Evolutionary conservation across 805 yeast species (phyloP).

Genomic region (Metschnikowia similis): DNA sequence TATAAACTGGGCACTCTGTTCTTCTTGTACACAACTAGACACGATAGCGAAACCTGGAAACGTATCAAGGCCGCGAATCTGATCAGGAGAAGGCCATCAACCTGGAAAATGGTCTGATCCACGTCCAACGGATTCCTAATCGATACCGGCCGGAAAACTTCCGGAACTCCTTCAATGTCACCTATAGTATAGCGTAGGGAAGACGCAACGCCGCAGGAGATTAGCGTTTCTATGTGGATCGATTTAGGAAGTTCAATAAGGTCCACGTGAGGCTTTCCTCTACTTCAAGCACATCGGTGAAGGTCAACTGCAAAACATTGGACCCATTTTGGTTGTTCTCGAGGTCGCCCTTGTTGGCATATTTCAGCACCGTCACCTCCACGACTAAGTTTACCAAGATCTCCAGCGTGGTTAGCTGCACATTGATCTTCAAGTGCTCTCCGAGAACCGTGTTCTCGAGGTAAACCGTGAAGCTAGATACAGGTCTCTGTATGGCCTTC

Average conservation of each 20-base stretch:
- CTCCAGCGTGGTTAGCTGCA: slow-evolving; percentile 36
- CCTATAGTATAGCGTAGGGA: too few relatives aligned
- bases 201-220: background rate
- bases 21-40: too few relatives aligned
- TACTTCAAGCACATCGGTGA: slow-evolving; percentile 49
- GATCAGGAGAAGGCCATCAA: too few relatives aligned
- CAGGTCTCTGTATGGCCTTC: slow-evolving; percentile 38
- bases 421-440: slow-evolving; percentile 21
- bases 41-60: too few relatives aligned
- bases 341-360: slow-evolving; percentile 21
- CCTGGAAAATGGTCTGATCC: too few relatives aligned
- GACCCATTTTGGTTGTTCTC: slow-evolving; percentile 27
- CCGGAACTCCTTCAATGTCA: too few relatives aligned
- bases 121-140: too few relatives aligned
- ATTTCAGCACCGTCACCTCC: slow-evolving; percentile 33
- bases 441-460: slow-evolving; percentile 17
- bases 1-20: too few relatives aligned
- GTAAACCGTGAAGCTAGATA: slow-evolving; percentile 26
- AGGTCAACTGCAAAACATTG: slow-evolving; percentile 42
- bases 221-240: background rate
- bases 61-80: too few relatives aligned
- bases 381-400: slow-evolving; percentile 38
- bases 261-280: slow-evolving; percentile 59
- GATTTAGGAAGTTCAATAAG: slow-evolving; percentile 30
- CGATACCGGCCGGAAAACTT: too few relatives aligned